Base-by-base conservation (phyloP, 768 basidiomycete genomes). In the Hortiboletus campestris region DNA sequence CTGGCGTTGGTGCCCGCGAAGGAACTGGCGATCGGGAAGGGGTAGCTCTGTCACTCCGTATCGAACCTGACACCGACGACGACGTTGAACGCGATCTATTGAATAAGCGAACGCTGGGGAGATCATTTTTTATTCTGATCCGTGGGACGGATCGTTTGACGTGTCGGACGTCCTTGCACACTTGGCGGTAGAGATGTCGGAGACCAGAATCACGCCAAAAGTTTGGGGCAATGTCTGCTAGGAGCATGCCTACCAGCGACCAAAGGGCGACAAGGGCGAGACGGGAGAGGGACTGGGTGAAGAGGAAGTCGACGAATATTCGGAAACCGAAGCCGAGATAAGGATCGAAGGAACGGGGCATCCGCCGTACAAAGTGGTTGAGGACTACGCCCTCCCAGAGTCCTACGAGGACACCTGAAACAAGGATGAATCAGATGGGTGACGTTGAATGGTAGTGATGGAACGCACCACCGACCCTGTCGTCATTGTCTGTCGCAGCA, bases 321-420 rank as follows among this genome's bases (percentile, higher is more conserved):
- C 89, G 77, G 48, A 89, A 80, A 35, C 73, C 84, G 56, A 83
- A 82, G 14, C 80, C 85, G 51, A 89, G 72, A 69, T 84, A 88
- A 9, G 88, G 88, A 68, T 90, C 88, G 53, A 77, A 75, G 1
- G 88, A 88, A 51, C 54, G 65, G 32, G 87, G 86, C 70, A 78
- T 79, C 66, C 86, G 86, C 57, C 79, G 80, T 59, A 88, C 70
- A 67, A 88, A 89, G 61, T 90, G 89, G 39, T 83, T 80, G 52
- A 89, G 75, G 36, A 89, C 82, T 25, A 87, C 79, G 46, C 89
- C 88, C 70, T 91, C 89, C 87, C 88, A 91, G 19, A 90, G 74
- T 9, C 89, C 89, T 50, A 91, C 76, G 53, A 91, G 78, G 14
- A 84, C 83, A 17, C 84, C 83, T 80, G 51, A 14, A 9, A 8